Evolutionary conservation across 1,284 basidiomycete species (phyloP).

Genomic region (Sphaerobolus stellatus): DNA sequence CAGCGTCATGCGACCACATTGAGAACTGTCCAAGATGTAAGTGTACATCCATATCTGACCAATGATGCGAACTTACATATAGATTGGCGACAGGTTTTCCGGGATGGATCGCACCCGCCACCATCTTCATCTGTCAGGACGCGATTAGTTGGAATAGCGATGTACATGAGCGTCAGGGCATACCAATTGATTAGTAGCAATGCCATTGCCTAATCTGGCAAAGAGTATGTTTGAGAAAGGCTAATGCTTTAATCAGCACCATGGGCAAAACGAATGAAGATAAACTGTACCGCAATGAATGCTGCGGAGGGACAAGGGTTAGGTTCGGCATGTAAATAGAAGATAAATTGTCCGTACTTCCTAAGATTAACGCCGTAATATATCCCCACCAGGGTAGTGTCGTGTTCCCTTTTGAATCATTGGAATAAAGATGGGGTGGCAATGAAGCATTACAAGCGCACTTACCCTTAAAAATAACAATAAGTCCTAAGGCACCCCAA

Average conservation of each 20-base stretch:
- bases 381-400: slow-evolving; percentile 66
- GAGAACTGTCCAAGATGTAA: slow-evolving; percentile 44
- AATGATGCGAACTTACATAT: slow-evolving; percentile 41
- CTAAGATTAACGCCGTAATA: slow-evolving; percentile 45
- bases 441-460: not conserved
- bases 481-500: slow-evolving; percentile 41
- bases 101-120: slow-evolving; percentile 59
- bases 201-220: slow-evolving; percentile 58
- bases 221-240: slow-evolving; percentile 42
- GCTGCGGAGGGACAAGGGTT: slow-evolving; percentile 4
- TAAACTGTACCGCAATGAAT: slow-evolving; percentile 24
- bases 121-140: slow-evolving; percentile 55
- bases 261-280: not conserved
- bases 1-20: slow-evolving; percentile 63
- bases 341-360: slow-evolving; percentile 35
- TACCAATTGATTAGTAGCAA: slow-evolving; percentile 52
- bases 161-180: not conserved
- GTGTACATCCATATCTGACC: not conserved
- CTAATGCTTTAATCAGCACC: slow-evolving; percentile 4
- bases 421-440: not conserved
- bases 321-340: slow-evolving; percentile 15
- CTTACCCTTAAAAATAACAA: slow-evolving; percentile 42
- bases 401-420: slow-evolving; percentile 46
- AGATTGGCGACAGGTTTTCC: slow-evolving; percentile 67
- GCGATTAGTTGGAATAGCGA: not conserved